Base-by-base conservation (phyloP, 306 rosid species). In the Astragalus glycyphyllos region DNA sequence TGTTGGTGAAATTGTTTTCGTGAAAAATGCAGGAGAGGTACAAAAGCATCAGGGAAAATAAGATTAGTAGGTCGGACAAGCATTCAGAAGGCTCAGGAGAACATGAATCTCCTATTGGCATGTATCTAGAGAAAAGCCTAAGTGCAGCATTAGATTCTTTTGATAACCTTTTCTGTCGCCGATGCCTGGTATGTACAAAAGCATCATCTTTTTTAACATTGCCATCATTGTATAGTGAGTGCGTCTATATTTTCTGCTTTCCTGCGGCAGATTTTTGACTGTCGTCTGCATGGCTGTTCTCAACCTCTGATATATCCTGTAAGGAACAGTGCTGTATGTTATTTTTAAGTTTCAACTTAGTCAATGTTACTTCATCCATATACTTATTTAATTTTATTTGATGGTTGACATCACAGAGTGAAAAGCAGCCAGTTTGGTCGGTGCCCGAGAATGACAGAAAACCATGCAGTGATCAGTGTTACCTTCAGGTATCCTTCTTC, bases 161-260 rank as follows among this genome's bases (percentile, higher is more conserved):
- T 35, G 98, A 90, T 75, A 94, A 90, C 78, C 97, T 94, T 79
- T 94, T 94, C 69, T 94, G 97, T 76, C 93, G 97, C 26, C 96
- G 96, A 56, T 94, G 98, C 86, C 85, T 88, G 96, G 98, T 94
- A 80, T 45, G 75, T 45, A 31, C 56, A 79, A 73, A 71, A 69
- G 17, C 79, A 57, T 61, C 34, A 55, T 69, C n/a, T n/a, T 54
- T 60, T 56, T 75, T 29, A 34, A 12, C 69, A n/a, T 80, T 65
- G 9, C 56, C 48, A 51, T 75, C 59, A 70, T 56, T 16, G 5
- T 71, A 51, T 49, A 48, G 55, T 66, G 42, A 63, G 54, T 64
- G 64, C 17, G 3, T 76, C 55, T 14, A 44, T 80, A 63, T 76
- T 71, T 65, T 77, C 59, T 80, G 72, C 68, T 70, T 88, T 68